Percentiles rank a stretch among this genome's conserved stretches.
phyloP scores from a whole-genome alignment of 2,329 filamentous ascomycete species.

The Orbilia brochopaga region DNA sequence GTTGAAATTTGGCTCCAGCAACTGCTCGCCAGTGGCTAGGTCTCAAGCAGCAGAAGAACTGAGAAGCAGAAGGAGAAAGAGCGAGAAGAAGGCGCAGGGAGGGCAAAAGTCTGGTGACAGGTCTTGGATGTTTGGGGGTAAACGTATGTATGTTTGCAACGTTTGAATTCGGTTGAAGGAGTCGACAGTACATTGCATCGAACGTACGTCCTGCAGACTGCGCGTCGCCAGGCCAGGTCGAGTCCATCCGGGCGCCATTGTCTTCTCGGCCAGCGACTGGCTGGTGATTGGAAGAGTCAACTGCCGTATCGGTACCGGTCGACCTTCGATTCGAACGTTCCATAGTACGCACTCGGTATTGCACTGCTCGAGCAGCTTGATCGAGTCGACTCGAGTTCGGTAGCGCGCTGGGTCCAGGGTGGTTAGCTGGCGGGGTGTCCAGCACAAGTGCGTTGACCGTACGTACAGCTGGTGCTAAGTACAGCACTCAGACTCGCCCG shows the following conservation, averaged over 20 bases:
- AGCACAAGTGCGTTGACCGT: not conserved
- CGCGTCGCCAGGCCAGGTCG: slow-evolving; percentile 4
- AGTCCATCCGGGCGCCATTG: slow-evolving; percentile 14
- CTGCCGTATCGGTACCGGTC: slow-evolving; percentile 14
- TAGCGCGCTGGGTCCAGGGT: slow-evolving; percentile 12
- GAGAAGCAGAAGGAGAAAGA: slow-evolving; percentile 8
- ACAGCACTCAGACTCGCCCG: too few relatives aligned
- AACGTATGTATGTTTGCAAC: too few relatives aligned
- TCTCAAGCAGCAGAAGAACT: slow-evolving; percentile 1
- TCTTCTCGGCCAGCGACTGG: slow-evolving; percentile 11
- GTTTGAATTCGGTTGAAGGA: too few relatives aligned
- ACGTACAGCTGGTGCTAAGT: too few relatives aligned
- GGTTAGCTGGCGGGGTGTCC: slow-evolving; percentile 9
- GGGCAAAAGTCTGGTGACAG: slow-evolving; percentile 31
- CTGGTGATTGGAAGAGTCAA: not conserved
- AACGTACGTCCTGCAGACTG: slow-evolving; percentile 15
- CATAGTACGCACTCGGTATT: too few relatives aligned
- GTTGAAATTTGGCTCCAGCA: not conserved
- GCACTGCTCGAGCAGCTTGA: too few relatives aligned
- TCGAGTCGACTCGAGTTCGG: not conserved
- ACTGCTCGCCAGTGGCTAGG: not conserved
- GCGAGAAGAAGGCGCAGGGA: slow-evolving; percentile 10
- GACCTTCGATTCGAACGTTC: slow-evolving; percentile 32
- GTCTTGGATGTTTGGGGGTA: not conserved
- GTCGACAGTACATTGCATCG: not conserved